A percentile compares a stretch with the other conserved stretches of the same genome.
Conservation (phyloP, 371 early-diverging fungal genomes). For the Zopfochytrium polystomum region DNA sequence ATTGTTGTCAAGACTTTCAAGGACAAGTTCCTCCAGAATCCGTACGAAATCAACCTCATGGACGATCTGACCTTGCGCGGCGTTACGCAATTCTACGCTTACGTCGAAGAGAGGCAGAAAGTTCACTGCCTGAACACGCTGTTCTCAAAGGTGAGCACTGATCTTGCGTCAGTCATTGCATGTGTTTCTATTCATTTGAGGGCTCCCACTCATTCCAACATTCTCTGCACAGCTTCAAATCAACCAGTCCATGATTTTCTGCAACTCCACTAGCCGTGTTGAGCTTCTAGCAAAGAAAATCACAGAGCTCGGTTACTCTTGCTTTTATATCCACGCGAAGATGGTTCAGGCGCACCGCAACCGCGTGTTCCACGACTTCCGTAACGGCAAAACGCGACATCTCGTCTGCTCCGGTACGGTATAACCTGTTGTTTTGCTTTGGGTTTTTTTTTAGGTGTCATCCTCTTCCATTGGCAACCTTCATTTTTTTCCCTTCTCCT, state of each 20-base stretch:
- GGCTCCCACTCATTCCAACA: no score
- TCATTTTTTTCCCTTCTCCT: slow-evolving; percentile 14
- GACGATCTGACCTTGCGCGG: slow-evolving; percentile 97
- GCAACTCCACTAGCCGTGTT: slow-evolving; percentile 96
- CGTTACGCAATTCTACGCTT: slow-evolving; percentile 98
- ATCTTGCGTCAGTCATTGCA: neutral
- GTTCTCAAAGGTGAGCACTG: slow-evolving; percentile 76
- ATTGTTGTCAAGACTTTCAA: slow-evolving; percentile 93
- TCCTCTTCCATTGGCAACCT: neutral
- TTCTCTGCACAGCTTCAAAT: slow-evolving; percentile 71
- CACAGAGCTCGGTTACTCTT: slow-evolving; percentile 96
- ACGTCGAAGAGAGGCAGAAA: slow-evolving; percentile 97
- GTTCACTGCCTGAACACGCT: slow-evolving; percentile 94
- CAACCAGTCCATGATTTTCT: slow-evolving; percentile 99
- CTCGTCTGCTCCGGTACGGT: slow-evolving; percentile 88
- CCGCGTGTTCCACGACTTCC: slow-evolving; percentile 97
- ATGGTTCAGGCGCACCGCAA: slow-evolving; percentile 98
- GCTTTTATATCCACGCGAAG: slow-evolving; percentile 97
- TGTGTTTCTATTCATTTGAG: slow-evolving; percentile 1
- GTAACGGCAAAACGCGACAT: slow-evolving; percentile 93
- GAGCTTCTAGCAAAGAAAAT: slow-evolving; percentile 97
- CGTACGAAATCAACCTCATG: slow-evolving; percentile 98
- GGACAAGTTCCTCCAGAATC: slow-evolving; percentile 87
- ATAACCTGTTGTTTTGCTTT: slow-evolving; percentile 5
- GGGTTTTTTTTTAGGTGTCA: neutral